These are phyloP conservation scores for Anthoceros angustus DNA, from an alignment of 225 moss, liverwort and hornwort species.

Conservation along the genomic window DNA sequence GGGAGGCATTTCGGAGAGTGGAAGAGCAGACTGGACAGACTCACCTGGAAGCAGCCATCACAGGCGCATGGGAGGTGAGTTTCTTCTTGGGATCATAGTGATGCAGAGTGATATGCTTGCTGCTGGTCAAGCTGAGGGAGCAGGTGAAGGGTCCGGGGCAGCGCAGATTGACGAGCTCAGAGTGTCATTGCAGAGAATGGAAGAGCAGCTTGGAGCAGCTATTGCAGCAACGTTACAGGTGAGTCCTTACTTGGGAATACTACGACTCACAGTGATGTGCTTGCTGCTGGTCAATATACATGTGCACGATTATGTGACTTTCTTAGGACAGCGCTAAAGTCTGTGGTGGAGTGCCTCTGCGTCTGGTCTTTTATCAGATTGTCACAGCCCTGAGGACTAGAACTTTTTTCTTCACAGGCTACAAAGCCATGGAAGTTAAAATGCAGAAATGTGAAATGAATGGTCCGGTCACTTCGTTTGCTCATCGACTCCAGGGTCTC, in stretches of 20 bases:
- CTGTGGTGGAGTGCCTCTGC: no score
- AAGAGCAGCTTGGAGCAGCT: slow-evolving; percentile 57
- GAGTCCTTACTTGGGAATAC: neutral
- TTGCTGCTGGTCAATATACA: no score
- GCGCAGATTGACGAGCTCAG: neutral
- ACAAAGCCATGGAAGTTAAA: neutral
- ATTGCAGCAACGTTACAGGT: slow-evolving; percentile 88
- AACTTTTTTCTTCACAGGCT: neutral
- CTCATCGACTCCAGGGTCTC: no score
- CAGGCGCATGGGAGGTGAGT: no score
- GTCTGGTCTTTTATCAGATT: neutral
- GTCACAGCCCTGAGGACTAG: neutral
- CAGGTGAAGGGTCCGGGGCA: neutral
- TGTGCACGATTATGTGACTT: no score
- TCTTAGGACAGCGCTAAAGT: no score
- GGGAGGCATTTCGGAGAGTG: neutral
- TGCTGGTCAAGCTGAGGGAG: neutral
- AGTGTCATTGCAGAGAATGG: neutral
- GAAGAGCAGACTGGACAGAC: neutral
- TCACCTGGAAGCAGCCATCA: no score
- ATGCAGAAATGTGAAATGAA: neutral
- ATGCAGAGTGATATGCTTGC: neutral
- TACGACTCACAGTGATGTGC: neutral
- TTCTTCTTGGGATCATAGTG: no score
- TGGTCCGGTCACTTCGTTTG: neutral